phyloP scores from a whole-genome alignment of 169 alveolate genomes.

The Plasmodium vivax region DNA sequence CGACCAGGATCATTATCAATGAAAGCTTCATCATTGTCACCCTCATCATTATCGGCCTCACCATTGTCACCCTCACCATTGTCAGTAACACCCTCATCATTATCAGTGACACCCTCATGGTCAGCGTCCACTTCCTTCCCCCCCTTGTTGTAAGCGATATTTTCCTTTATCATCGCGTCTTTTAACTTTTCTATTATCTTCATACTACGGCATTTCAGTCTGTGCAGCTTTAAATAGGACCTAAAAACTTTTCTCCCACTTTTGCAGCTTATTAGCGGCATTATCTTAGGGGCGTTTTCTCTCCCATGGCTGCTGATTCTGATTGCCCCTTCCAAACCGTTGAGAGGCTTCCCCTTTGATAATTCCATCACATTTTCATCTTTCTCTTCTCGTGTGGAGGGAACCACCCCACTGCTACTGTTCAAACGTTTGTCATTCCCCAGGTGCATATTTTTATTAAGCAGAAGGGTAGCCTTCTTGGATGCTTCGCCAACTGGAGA shows the following conservation, averaged over 20 bases:
- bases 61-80: not conserved
- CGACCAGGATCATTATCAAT: not conserved
- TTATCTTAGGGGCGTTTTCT: not conserved
- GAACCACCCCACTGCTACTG: not conserved
- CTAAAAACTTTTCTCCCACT: not conserved
- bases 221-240: not conserved
- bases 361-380: not conserved
- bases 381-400: not conserved
- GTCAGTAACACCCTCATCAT: no score
- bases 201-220: conserved; percentile 2
- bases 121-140: not conserved
- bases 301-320: not conserved
- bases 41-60: not conserved
- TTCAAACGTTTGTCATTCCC: not conserved
- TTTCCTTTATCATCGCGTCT: conserved; percentile 9
- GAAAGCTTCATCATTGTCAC: no score
- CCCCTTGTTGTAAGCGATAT: not conserved
- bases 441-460: not conserved
- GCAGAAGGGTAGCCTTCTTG: not conserved
- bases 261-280: not conserved
- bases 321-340: not conserved
- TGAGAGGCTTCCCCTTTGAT: not conserved
- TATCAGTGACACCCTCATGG: no score
- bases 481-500: not conserved
- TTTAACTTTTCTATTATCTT: conserved; percentile 12